Evolutionary conservation across 495 filamentous ascomycete genomes (phyloP), one percentile per base, ranked within the genome.

Genomic region (Hypoxylon trugodes): DNA sequence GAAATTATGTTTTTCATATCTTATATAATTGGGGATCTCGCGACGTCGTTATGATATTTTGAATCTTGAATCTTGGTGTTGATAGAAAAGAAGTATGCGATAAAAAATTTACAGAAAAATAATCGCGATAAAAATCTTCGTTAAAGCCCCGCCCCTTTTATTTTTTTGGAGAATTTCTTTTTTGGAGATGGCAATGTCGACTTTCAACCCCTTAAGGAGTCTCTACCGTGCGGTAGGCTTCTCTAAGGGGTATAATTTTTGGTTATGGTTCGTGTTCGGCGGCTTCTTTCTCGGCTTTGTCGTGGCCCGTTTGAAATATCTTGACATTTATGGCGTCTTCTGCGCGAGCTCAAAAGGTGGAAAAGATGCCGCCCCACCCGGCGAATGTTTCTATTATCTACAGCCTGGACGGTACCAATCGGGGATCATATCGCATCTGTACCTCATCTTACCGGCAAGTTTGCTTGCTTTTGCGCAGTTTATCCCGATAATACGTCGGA

Each of bases 391-490:
- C 59, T 81, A 78, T 69, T 80, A 77, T 51, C 55, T 65, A 9
- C 60, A 68, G 13, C 48, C 59, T 15, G 70, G 72, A 18, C 60
- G 66, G 30, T 73, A 75, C 41, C 64, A 70, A 37, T 61, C 81
- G 41, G 80, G 82, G 18, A 77, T 86, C 25, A 75, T 69, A 8
- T 48, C 84, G 4, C 84, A 86, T 58, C 67, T 85, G 10, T 69
- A 48, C 22, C 46, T 59, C 24, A 69, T 82, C 40, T 49, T 86
- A 8, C 84, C 83, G 0, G 79, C 74, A 6, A 69, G 69, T 5
- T 19, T 85, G 6, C 74, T 86, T 36, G 74, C 75, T 25, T 70
- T 77, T 22, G 72, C 73, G 37, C 82, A 85, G 69, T 86, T 86
- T 61, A 56, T 80, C 18, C 84, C 84, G 7, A 48, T 76, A 8